These are phyloP conservation scores for Candida multigemmis DNA, from an alignment of 805 yeast genomes.

Conservation along the genomic window DNA sequence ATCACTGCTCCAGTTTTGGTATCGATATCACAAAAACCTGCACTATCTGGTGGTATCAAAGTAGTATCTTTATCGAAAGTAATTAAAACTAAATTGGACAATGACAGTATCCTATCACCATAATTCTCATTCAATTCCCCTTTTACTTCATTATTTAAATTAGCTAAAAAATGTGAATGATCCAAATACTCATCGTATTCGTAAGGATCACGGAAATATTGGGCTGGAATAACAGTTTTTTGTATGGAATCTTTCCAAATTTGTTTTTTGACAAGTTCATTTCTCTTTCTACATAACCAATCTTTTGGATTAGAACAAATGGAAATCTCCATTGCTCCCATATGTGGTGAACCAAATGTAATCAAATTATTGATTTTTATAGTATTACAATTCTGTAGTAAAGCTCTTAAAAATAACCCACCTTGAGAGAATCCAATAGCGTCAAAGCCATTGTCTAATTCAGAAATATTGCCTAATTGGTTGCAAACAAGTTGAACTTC, in stretches of 20 bases:
- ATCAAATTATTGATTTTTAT: conserved; percentile 39
- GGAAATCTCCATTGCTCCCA: conserved; percentile 66
- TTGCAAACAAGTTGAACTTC: conserved; percentile 50
- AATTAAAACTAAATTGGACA: conserved; percentile 51
- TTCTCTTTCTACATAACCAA: conserved; percentile 52
- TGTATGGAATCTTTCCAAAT: conserved; percentile 55
- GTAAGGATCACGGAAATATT: conserved; percentile 59
- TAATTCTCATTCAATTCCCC: conserved; percentile 28
- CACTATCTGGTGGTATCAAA: conserved; percentile 62
- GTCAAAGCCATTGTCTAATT: conserved; percentile 49
- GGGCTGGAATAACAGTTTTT: conserved; percentile 56
- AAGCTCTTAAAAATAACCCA: conserved; percentile 66
- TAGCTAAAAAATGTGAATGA: conserved; percentile 52
- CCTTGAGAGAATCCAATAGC: conserved; percentile 81
- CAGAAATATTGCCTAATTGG: conserved; percentile 36
- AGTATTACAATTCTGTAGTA: conserved; percentile 47
- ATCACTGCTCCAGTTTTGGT: conserved; percentile 29
- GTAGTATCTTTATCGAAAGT: conserved; percentile 57
- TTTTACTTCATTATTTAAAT: conserved; percentile 52
- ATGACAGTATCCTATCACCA: conserved; percentile 26
- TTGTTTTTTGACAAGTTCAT: conserved; percentile 45
- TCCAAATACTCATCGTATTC: conserved; percentile 46
- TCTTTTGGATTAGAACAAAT: conserved; percentile 39
- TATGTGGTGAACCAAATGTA: conserved; percentile 78
- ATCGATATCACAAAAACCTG: conserved; percentile 55